Evolutionary conservation across 2,329 filamentous ascomycete genomes (phyloP).

Genomic region (Penicillium capsulatum): DNA sequence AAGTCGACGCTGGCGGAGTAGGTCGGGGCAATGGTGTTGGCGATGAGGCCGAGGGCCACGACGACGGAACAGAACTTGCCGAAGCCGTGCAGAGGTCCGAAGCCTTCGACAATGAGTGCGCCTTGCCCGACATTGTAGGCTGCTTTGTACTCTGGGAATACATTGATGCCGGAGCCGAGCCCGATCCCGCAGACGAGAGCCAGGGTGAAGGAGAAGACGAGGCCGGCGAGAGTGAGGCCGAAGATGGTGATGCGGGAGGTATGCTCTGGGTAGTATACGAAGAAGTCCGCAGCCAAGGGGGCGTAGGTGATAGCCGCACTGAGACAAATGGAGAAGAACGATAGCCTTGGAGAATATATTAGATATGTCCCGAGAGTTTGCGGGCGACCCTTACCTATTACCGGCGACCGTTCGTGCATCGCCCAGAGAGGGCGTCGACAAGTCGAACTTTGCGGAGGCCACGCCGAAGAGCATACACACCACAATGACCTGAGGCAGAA

Average conservation of each 20-base stretch:
- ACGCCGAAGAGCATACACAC: slow-evolving; percentile 60
- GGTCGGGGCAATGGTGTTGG: slow-evolving; percentile 62
- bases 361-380: not conserved
- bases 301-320: slow-evolving; percentile 62
- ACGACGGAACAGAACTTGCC: slow-evolving; percentile 65
- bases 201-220: slow-evolving; percentile 57
- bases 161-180: slow-evolving; percentile 55
- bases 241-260: slow-evolving; percentile 54
- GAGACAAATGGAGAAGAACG: slow-evolving; percentile 66
- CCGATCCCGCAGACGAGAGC: slow-evolving; percentile 60
- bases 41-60: slow-evolving; percentile 60
- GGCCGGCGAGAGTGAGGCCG: slow-evolving; percentile 53
- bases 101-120: slow-evolving; percentile 61
- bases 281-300: slow-evolving; percentile 62
- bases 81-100: slow-evolving; percentile 56
- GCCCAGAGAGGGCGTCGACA: slow-evolving; percentile 49
- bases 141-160: slow-evolving; percentile 51
- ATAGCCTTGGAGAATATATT: slow-evolving; percentile 43
- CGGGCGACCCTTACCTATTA: slow-evolving; percentile 28
- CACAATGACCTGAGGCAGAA: slow-evolving; percentile 60
- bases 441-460: slow-evolving; percentile 58
- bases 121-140: slow-evolving; percentile 59
- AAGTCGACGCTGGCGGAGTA: slow-evolving; percentile 65
- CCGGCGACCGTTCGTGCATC: slow-evolving; percentile 51
- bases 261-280: slow-evolving; percentile 60